phyloP scores from a whole-genome alignment of 1,284 basidiomycete genomes.

The Melampsora americana region DNA sequence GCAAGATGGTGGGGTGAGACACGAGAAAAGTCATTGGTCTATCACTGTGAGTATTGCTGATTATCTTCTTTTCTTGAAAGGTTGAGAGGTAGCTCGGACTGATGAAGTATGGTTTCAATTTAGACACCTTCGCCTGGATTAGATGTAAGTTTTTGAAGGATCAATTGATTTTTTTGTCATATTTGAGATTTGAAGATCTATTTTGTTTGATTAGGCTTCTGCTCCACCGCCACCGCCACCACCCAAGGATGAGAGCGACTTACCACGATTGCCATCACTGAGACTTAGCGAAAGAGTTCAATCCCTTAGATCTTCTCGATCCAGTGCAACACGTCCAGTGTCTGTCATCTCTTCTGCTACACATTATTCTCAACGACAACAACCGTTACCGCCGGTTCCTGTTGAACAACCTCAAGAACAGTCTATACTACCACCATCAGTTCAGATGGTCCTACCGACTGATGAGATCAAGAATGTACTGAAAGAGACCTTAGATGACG shows the following conservation, averaged over 20 bases:
- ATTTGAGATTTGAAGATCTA: background rate
- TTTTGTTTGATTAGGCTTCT: background rate
- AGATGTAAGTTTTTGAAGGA: background rate
- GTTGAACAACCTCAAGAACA: conserved; percentile 7
- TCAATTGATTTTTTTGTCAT: background rate
- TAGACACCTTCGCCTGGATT: conserved; percentile 35
- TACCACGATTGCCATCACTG: background rate
- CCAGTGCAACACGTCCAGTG: conserved; percentile 15
- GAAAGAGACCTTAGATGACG: conserved; percentile 34
- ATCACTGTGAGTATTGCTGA: conserved; percentile 25
- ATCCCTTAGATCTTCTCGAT: conserved; percentile 3
- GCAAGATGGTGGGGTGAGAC: background rate
- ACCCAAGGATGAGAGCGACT: conserved; percentile 23
- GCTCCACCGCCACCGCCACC: conserved; percentile 24
- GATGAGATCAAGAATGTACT: conserved; percentile 32
- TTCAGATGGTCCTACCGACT: conserved; percentile 11
- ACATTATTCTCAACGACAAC: background rate
- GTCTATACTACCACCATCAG: background rate
- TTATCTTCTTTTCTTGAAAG: background rate
- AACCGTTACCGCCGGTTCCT: conserved; percentile 10
- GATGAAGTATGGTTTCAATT: no score
- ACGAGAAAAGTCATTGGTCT: conserved; percentile 43
- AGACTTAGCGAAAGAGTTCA: background rate
- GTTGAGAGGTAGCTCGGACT: no score
- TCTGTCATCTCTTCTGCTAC: conserved; percentile 14